These are phyloP conservation scores for Sporothrix brasiliensis DNA, from an alignment of 2,329 filamentous ascomycete species.

Conservation along the genomic window DNA sequence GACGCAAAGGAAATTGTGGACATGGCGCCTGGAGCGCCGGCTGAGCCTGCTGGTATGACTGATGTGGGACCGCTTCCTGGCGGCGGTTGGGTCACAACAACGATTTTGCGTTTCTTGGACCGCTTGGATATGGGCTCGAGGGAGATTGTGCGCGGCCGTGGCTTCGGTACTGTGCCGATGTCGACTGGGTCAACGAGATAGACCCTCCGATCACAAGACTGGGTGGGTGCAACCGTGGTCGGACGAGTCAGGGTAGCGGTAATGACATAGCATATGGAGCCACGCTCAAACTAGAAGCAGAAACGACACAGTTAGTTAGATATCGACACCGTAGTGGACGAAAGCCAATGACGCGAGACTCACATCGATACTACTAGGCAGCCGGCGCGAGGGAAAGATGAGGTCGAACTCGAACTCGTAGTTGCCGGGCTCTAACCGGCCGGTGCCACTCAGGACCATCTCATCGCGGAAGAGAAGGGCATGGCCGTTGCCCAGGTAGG, in stretches of 20 bases:
- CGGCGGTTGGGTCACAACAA: constrained; percentile 49
- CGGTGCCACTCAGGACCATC: constrained; percentile 76
- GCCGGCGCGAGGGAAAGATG: constrained; percentile 42
- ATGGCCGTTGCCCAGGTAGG: constrained; percentile 73
- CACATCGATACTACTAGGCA: constrained; percentile 96
- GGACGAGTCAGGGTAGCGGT: constrained; percentile 88
- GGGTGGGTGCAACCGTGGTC: constrained; percentile 78
- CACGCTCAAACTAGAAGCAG: constrained; percentile 78
- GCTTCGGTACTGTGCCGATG: constrained; percentile 71
- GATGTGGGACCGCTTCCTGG: constrained; percentile 4
- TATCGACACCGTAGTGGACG: constrained; percentile 38
- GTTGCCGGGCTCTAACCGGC: constrained; percentile 70
- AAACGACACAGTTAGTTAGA: constrained; percentile 25
- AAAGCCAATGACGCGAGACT: constrained; percentile 51
- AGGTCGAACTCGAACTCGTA: constrained; percentile 70
- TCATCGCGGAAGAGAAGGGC: constrained; percentile 84
- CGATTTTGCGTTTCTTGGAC: constrained; percentile 62
- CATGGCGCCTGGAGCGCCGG: not conserved
- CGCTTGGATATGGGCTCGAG: constrained; percentile 82
- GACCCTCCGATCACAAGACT: constrained; percentile 79
- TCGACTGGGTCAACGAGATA: constrained; percentile 81
- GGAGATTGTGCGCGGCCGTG: constrained; percentile 80
- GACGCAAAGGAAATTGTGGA: constrained; percentile 37
- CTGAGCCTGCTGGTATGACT: not conserved
- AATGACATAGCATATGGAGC: constrained; percentile 88